Base-by-base conservation (phyloP, 139 green algal genomes). In the Diplosphaera chodatii region DNA sequence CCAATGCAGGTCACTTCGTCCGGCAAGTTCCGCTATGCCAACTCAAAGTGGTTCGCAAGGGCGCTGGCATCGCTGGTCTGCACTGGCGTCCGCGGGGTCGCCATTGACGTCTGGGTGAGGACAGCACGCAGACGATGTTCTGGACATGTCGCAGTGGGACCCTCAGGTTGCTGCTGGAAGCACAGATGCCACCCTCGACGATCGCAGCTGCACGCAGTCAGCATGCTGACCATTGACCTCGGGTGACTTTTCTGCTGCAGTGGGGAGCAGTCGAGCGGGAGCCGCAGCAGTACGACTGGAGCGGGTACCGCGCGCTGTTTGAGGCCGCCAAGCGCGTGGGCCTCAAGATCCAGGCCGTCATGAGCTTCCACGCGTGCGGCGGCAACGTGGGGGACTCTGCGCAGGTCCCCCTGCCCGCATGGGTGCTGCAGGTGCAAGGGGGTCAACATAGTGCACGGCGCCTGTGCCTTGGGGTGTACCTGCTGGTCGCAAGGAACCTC, bases 301-400 rank as follows among this genome's bases (percentile, higher is more conserved):
- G 40, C 0, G 89, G 91, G 0, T 98, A 98, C 78, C 74, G 83
- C 63, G 80, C 92, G 70, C 80, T 96, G 48, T 78, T 98, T 64
- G 74, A 89, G 34, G 55, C 92, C 5, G 81, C 93, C n/a, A 85
- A 88, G 16, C 34, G 72, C 5, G 69, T 84, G 20, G 92, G 91
- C 25, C 81, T 98, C 0, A 89, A 88, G 59, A 40, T 98, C 20
- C 89, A 97, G 84, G 93, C 86, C 22, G 93, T 98, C 23, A 84
- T 98, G 73, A 88, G 83, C 64, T 98, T 97, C 77, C 93, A 98
- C 77, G 91, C 92, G 0, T 98, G 93, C 73, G 93, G 93, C 25
- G 89, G 91, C 69, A 98, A 98, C 62, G 93, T 98, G 30, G 92
- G 92, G 0, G 93, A 98, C 77, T 87, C 84, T 28, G 83, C 84